Evolutionary conservation across 202 grass and related monocot species (phyloP).

Genomic region (Zizania palustris): DNA sequence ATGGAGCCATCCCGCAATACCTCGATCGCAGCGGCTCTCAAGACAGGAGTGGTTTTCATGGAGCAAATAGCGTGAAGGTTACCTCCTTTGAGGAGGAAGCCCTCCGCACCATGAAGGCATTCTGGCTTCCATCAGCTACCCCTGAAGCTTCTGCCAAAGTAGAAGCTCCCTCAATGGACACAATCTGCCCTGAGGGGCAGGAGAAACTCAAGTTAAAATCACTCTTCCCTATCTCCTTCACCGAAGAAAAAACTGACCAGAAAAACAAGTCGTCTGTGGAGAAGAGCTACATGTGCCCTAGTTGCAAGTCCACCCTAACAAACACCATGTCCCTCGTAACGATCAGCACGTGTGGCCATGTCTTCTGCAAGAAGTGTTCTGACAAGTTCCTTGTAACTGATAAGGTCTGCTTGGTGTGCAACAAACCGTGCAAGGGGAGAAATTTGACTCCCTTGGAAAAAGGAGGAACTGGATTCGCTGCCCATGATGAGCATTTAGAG

Average conservation of each 20-base stretch:
- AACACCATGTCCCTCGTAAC: slow-evolving; percentile 78
- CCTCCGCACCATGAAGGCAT: slow-evolving; percentile 96
- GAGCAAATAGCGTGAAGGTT: slow-evolving; percentile 93
- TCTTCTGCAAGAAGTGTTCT: slow-evolving; percentile 96
- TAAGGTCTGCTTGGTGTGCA: slow-evolving; percentile 79
- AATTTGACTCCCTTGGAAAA: slow-evolving; percentile 85
- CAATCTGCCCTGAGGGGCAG: slow-evolving; percentile 83
- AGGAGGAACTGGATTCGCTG: slow-evolving; percentile 92
- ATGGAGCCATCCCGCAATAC: slow-evolving; percentile 82
- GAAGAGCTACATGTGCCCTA: slow-evolving; percentile 91
- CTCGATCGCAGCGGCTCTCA: slow-evolving; percentile 54
- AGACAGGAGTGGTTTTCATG: slow-evolving; percentile 86
- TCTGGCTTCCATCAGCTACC: slow-evolving; percentile 98
- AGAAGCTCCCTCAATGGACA: slow-evolving; percentile 67
- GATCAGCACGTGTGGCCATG: slow-evolving; percentile 81
- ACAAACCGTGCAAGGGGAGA: slow-evolving; percentile 75
- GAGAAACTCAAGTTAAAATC: slow-evolving; percentile 91
- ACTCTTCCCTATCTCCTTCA: slow-evolving; percentile 84
- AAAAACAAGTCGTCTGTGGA: slow-evolving; percentile 61
- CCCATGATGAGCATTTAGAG: slow-evolving; percentile 68
- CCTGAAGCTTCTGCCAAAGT: slow-evolving; percentile 69
- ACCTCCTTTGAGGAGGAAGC: slow-evolving; percentile 97
- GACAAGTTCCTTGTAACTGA: slow-evolving; percentile 85
- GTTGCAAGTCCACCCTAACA: slow-evolving; percentile 91
- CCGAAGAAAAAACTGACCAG: slow-evolving; percentile 57